phyloP scores from a whole-genome alignment of 78 protist species.

The Polysphondylium violaceum region DNA sequence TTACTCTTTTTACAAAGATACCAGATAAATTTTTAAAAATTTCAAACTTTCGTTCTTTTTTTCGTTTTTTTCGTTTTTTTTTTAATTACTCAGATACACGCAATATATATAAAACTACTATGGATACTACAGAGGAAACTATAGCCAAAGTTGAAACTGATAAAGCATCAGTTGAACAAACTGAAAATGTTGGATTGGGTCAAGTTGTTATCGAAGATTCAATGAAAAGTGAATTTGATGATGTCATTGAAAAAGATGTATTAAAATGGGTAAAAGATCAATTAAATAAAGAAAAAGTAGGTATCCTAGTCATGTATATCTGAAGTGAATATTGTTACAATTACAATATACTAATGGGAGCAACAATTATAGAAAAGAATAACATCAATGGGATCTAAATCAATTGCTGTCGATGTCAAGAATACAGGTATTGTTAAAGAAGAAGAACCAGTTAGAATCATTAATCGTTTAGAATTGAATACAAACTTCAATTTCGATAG shows the following conservation, averaged over 20 bases:
- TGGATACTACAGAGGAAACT: too few species aligned
- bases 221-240: conserved; percentile 13
- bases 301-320: background rate
- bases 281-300: conserved; percentile 37
- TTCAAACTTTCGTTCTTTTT: too few species aligned
- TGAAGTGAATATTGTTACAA: background rate
- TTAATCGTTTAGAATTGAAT: conserved; percentile 39
- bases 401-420: conserved; percentile 30
- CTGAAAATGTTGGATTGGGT: conserved; percentile 22
- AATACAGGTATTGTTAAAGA: conserved; percentile 68
- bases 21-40: too few species aligned
- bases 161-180: too few species aligned
- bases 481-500: conserved; percentile 51
- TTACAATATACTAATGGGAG: background rate
- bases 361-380: conserved; percentile 2
- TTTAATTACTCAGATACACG: too few species aligned
- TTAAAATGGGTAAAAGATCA: conserved; percentile 55
- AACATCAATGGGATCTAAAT: conserved; percentile 12
- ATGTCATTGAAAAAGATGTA: conserved; percentile 39
- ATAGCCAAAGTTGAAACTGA: too few species aligned
- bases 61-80: too few species aligned
- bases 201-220: conserved; percentile 1
- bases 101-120: too few species aligned
- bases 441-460: background rate
- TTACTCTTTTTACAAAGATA: too few species aligned